Evolutionary conservation across 352 stramenopile genomes (phyloP).

Genomic region (Thalassiosira livingstoniorum): DNA sequence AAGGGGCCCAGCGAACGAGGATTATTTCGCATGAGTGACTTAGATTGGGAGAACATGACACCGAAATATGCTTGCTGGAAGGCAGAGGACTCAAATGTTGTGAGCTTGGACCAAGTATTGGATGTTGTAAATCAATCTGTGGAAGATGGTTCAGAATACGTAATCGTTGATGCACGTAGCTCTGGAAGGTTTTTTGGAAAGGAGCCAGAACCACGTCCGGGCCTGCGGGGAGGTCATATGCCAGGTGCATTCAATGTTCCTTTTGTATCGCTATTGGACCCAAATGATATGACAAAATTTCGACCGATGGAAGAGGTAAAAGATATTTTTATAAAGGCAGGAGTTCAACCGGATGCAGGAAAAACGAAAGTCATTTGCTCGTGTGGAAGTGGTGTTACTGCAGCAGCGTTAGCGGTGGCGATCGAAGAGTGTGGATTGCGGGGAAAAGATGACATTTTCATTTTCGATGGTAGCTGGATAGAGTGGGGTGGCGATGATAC

Average conservation of each 20-base stretch:
- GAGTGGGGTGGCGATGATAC: conserved; percentile 87
- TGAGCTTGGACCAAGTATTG: conserved; percentile 66
- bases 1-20: too few relatives aligned
- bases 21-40: conserved; percentile 43
- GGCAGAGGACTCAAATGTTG: conserved; percentile 42
- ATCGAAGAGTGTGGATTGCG: conserved; percentile 74
- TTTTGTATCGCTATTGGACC: conserved; percentile 89
- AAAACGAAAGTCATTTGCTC: conserved; percentile 50
- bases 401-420: conserved; percentile 85
- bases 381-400: conserved; percentile 82
- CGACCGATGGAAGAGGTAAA: conserved; percentile 87
- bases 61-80: conserved; percentile 41
- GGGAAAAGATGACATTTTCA: conserved; percentile 61
- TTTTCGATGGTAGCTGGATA: conserved; percentile 83
- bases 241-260: conserved; percentile 91
- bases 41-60: conserved; percentile 19
- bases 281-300: conserved; percentile 71
- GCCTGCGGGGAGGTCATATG: conserved; percentile 92
- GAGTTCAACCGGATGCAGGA: conserved; percentile 54
- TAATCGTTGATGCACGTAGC: conserved; percentile 91
- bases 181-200: conserved; percentile 89
- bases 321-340: conserved; percentile 69
- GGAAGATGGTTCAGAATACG: conserved; percentile 15
- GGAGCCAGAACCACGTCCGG: conserved; percentile 91
- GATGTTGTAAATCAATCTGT: conserved; percentile 24